Conservation (phyloP, 352 stramenopile species). For the Aphanomyces stellatus region DNA sequence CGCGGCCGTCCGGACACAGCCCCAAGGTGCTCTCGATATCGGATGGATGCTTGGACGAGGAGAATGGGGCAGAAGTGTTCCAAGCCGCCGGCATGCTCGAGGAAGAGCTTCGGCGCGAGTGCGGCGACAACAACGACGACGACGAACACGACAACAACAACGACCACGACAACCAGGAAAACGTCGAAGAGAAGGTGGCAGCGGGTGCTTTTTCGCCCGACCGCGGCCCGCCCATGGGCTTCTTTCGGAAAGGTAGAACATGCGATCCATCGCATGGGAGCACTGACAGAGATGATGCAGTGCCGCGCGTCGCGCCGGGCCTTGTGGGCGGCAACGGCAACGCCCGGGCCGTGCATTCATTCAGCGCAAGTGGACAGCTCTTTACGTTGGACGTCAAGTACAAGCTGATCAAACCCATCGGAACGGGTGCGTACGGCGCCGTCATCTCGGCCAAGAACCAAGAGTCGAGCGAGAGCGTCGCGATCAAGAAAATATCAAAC, state of each 20-base stretch:
- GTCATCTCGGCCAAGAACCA: constrained; percentile 83
- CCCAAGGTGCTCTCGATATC: background rate
- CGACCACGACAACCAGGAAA: constrained; percentile 6
- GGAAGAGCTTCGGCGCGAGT: constrained; percentile 17
- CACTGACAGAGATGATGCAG: no score
- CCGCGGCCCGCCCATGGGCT: no score
- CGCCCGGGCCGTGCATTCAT: constrained; percentile 37
- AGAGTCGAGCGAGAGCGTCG: constrained; percentile 48
- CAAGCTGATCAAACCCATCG: constrained; percentile 81
- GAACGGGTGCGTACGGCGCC: constrained; percentile 81
- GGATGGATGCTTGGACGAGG: no score
- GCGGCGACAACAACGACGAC: constrained; percentile 4
- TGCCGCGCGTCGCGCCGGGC: constrained; percentile 6
- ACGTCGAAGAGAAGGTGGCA: constrained; percentile 13
- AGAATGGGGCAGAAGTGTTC: constrained; percentile 29
- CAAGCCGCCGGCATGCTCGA: constrained; percentile 29
- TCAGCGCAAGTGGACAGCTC: constrained; percentile 66
- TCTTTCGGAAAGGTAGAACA: constrained; percentile 19
- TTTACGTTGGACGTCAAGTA: constrained; percentile 86
- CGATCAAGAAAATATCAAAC: constrained; percentile 92
- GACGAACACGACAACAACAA: constrained; percentile 10
- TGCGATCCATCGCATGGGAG: no score
- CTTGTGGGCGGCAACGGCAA: background rate
- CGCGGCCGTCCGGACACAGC: background rate
- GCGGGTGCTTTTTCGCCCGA: no score